A percentile compares a stretch with the other conserved stretches of the same genome.
phyloP scores from a whole-genome alignment of 345 rosid genomes.

The Hevea brasiliensis region DNA sequence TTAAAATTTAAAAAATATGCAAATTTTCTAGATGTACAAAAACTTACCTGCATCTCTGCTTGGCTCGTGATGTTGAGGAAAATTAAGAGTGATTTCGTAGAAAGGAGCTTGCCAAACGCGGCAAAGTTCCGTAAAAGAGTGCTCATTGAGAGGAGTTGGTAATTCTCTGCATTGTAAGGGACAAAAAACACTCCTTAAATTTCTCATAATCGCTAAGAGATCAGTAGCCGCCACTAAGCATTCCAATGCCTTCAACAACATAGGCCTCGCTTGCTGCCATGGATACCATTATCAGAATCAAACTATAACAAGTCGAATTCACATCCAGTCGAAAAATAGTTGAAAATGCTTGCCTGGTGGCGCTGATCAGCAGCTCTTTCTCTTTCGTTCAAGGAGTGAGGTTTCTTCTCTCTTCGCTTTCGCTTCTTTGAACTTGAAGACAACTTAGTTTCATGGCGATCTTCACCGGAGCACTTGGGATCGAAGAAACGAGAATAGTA shows the following conservation, averaged over 20 bases:
- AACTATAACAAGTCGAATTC: background rate
- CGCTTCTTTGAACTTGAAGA: slow-evolving; percentile 45
- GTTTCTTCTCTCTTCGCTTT: slow-evolving; percentile 48
- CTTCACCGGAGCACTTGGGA: slow-evolving; percentile 22
- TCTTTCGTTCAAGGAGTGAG: slow-evolving; percentile 47
- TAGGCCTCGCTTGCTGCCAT: slow-evolving; percentile 52
- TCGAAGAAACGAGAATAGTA: slow-evolving; percentile 81
- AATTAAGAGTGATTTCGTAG: slow-evolving; percentile 57
- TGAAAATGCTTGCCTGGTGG: slow-evolving; percentile 49
- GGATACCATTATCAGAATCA: background rate
- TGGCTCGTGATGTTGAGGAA: slow-evolving; percentile 17
- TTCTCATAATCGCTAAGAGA: slow-evolving; percentile 43
- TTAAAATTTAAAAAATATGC: background rate
- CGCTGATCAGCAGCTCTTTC: slow-evolving; percentile 66
- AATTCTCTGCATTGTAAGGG: slow-evolving; percentile 20
- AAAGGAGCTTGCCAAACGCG: slow-evolving; percentile 79
- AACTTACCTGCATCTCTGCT: slow-evolving; percentile 34
- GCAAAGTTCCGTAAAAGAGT: slow-evolving; percentile 64
- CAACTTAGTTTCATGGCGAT: slow-evolving; percentile 11
- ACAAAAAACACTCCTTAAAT: slow-evolving; percentile 34
- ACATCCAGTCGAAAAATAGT: background rate
- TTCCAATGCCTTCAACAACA: slow-evolving; percentile 50
- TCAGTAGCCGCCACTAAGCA: slow-evolving; percentile 42
- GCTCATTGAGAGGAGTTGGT: slow-evolving; percentile 14
- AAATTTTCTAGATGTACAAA: background rate